These are phyloP conservation scores for Schrenkiella parvula DNA, from an alignment of 345 rosid genomes.

Conservation along the genomic window DNA sequence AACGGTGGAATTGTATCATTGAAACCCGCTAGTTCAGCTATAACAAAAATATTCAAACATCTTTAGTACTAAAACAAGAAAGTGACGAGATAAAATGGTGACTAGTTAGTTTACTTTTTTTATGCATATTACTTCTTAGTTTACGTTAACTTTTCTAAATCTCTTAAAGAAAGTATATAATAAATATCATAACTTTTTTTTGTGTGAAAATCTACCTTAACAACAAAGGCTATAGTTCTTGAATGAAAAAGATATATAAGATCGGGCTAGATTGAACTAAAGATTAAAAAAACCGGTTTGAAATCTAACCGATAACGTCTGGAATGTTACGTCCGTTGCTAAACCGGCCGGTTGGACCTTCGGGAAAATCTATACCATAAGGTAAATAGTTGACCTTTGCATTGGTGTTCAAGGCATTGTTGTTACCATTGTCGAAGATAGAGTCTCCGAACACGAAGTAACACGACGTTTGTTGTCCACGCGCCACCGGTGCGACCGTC, in stretches of 20 bases:
- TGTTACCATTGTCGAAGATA: slow-evolving; percentile 56
- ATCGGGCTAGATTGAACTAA: not conserved
- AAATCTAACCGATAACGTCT: slow-evolving; percentile 47
- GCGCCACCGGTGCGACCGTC: not conserved
- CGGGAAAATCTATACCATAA: slow-evolving; percentile 53
- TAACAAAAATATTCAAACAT: not conserved
- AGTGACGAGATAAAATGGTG: not conserved
- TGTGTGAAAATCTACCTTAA: too few species aligned
- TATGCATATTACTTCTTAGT: too few species aligned
- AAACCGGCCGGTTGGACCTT: slow-evolving; percentile 66
- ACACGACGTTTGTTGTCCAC: slow-evolving; percentile 40
- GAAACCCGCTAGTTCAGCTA: slow-evolving; percentile 49
- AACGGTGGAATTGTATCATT: slow-evolving; percentile 37
- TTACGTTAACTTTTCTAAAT: too few species aligned
- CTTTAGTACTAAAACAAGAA: not conserved
- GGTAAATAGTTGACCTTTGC: slow-evolving; percentile 58
- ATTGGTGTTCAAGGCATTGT: slow-evolving; percentile 40
- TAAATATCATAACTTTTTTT: too few species aligned
- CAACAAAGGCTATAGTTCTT: too few species aligned
- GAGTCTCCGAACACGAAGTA: slow-evolving; percentile 73
- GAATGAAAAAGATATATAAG: too few species aligned
- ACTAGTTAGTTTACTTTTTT: too few species aligned
- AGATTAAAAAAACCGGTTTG: not conserved
- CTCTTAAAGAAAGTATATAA: too few species aligned
- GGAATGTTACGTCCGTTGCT: slow-evolving; percentile 48